Percentiles rank a stretch among this genome's conserved stretches.
phyloP scores from a whole-genome alignment of 495 filamentous ascomycete genomes.

The Chaetomidium leptoderma region DNA sequence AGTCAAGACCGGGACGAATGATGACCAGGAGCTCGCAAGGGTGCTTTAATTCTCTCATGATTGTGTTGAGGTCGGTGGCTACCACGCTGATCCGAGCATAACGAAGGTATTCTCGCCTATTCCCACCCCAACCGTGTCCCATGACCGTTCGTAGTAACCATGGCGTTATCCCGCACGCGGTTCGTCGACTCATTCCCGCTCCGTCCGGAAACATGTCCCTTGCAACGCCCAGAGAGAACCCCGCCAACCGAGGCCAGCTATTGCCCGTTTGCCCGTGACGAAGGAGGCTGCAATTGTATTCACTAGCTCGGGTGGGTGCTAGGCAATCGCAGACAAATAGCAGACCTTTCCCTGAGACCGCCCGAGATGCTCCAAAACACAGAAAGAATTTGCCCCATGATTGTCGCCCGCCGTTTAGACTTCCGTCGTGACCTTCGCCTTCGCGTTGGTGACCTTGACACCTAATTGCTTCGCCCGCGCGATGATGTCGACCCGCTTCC shows the following conservation, averaged over 20 bases:
- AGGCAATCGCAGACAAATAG: conserved; percentile 32
- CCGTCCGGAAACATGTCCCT: background rate
- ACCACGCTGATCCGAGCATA: background rate
- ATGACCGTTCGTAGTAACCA: background rate
- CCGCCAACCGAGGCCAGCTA: background rate
- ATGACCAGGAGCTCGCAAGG: too few relatives aligned
- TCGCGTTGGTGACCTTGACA: conserved; percentile 98
- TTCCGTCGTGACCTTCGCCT: conserved; percentile 97
- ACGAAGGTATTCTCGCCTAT: background rate
- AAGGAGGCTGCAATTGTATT: conserved; percentile 30
- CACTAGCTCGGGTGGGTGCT: conserved; percentile 29
- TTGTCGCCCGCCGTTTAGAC: conserved; percentile 54
- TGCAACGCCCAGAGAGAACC: conserved; percentile 4
- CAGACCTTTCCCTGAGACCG: conserved; percentile 34
- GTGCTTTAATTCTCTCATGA: background rate
- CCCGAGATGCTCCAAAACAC: conserved; percentile 35
- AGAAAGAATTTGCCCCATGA: conserved; percentile 29
- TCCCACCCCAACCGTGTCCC: background rate
- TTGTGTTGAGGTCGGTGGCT: background rate
- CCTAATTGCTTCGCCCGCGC: conserved; percentile 92
- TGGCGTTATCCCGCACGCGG: background rate
- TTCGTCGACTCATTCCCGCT: conserved; percentile 6
- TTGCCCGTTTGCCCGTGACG: conserved; percentile 23
- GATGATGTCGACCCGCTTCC: conserved; percentile 97
- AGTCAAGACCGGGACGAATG: too few relatives aligned